phyloP scores from a whole-genome alignment of 2,329 filamentous ascomycete species.

The Lojkania enalia region DNA sequence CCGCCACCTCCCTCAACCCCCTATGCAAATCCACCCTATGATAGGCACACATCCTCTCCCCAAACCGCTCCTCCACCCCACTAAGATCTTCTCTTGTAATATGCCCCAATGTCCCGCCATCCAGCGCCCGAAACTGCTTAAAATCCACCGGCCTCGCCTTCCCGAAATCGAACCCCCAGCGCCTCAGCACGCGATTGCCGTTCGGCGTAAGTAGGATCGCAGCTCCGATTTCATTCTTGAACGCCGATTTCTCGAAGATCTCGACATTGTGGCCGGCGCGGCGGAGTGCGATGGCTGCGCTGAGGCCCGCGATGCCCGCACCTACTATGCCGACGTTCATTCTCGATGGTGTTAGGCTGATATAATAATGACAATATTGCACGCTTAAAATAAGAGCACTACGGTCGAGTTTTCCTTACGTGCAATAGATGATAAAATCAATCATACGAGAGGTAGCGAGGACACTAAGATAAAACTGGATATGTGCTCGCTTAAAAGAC shows the following conservation, averaged over 20 bases:
- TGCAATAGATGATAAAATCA: too few species aligned
- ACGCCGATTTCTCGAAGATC: slow-evolving; percentile 29
- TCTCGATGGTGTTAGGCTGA: neutral
- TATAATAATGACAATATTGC: neutral
- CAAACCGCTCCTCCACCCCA: slow-evolving; percentile 14
- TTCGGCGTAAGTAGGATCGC: slow-evolving; percentile 49
- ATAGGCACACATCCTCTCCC: slow-evolving; percentile 15
- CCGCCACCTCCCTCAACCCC: slow-evolving; percentile 14
- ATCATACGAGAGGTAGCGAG: too few species aligned
- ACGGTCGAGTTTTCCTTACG: too few species aligned
- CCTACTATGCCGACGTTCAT: slow-evolving; percentile 23
- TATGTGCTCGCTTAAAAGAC: too few species aligned
- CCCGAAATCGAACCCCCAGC: slow-evolving; percentile 41
- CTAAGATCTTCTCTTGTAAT: slow-evolving; percentile 1
- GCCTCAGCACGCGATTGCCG: slow-evolving; percentile 36
- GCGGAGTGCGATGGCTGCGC: slow-evolving; percentile 21
- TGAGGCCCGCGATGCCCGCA: slow-evolving; percentile 27
- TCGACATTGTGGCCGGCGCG: slow-evolving; percentile 26
- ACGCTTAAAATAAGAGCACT: too few species aligned
- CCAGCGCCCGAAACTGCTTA: slow-evolving; percentile 9
- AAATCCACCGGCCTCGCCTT: slow-evolving; percentile 18
- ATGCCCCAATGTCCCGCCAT: slow-evolving; percentile 7
- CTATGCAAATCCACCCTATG: slow-evolving; percentile 20
- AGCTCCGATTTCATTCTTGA: slow-evolving; percentile 49
- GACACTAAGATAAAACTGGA: too few species aligned